phyloP scores from a whole-genome alignment of 2,329 filamentous ascomycete genomes.

The Neoscytalidium dimidiatum region DNA sequence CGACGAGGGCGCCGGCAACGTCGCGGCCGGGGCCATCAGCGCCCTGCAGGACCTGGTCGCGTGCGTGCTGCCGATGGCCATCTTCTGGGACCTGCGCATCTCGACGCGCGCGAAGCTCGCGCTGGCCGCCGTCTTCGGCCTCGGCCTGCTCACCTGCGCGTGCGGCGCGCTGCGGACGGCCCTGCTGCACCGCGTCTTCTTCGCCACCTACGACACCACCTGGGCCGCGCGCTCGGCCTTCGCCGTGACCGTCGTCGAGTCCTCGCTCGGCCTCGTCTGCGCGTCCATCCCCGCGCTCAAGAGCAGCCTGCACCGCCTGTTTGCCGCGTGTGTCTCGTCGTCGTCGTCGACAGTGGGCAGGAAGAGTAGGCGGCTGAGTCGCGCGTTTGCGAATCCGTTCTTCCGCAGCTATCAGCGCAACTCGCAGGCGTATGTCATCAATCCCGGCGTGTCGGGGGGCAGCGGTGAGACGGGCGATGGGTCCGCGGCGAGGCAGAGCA shows the following conservation, averaged over 20 bases:
- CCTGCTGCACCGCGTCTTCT: constrained; percentile 36
- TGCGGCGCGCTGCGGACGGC: constrained; percentile 42
- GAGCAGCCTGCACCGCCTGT: constrained; percentile 38
- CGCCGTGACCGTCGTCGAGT: constrained; percentile 45
- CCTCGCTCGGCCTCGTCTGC: constrained; percentile 45
- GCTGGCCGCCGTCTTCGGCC: constrained; percentile 46
- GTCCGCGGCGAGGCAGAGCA: no score
- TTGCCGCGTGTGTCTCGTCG: no score
- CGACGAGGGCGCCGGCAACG: constrained; percentile 39
- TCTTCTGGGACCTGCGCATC: constrained; percentile 48
- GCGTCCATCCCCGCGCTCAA: constrained; percentile 47
- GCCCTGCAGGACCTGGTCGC: constrained; percentile 44
- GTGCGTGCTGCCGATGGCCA: constrained; percentile 44
- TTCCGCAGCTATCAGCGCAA: no score
- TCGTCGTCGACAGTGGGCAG: no score
- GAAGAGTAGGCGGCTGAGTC: no score
- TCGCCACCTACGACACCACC: constrained; percentile 42
- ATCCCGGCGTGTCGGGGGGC: no score
- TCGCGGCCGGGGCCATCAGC: constrained; percentile 42
- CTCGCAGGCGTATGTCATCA: no score
- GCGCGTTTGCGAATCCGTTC: no score
- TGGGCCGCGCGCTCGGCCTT: constrained; percentile 42
- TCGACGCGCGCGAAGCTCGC: constrained; percentile 47
- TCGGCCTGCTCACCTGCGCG: constrained; percentile 42
- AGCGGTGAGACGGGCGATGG: no score